Percentiles rank a stretch among this genome's conserved stretches.
These are phyloP conservation scores for Codiaeum variegatum DNA, from an alignment of 441 rosid species.

Conservation along the genomic window DNA sequence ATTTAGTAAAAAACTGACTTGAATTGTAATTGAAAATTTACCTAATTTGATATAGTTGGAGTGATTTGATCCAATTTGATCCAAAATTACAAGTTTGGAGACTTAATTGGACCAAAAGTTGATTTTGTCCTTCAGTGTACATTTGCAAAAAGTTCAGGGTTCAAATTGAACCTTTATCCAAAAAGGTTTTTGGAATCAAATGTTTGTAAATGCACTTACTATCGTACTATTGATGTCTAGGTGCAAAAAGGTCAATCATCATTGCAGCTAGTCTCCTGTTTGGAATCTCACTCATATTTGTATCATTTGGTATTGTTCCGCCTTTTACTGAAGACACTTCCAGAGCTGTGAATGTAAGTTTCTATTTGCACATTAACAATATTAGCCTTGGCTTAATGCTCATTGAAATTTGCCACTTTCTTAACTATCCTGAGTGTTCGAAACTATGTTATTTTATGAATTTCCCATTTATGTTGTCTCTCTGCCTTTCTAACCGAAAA, in stretches of 20 bases:
- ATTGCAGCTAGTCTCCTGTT: slow-evolving; percentile 44
- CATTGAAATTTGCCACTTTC: background rate
- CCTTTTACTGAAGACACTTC: slow-evolving; percentile 73
- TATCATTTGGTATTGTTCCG: slow-evolving; percentile 61
- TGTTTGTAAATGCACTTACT: slow-evolving; percentile 10
- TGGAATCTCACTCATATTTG: slow-evolving; percentile 51
- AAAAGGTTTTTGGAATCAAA: slow-evolving; percentile 1
- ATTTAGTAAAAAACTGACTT: too few relatives aligned
- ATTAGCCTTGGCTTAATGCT: background rate
- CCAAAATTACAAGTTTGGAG: too few relatives aligned
- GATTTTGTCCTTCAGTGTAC: too few relatives aligned
- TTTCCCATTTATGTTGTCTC: background rate
- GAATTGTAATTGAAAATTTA: too few relatives aligned
- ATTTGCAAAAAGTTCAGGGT: too few relatives aligned
- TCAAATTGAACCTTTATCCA: too few relatives aligned
- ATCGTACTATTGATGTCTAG: slow-evolving; percentile 33
- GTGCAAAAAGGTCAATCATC: slow-evolving; percentile 60
- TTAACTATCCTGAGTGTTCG: background rate
- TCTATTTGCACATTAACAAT: slow-evolving; percentile 14
- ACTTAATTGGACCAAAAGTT: too few relatives aligned
- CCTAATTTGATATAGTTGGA: too few relatives aligned
- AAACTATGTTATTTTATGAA: slow-evolving; percentile 7
- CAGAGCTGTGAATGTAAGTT: slow-evolving; percentile 85
- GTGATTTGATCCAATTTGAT: too few relatives aligned
- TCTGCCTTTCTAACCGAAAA: background rate